These are phyloP conservation scores for Russula abietina DNA, from an alignment of 768 basidiomycete genomes.

Conservation along the genomic window DNA sequence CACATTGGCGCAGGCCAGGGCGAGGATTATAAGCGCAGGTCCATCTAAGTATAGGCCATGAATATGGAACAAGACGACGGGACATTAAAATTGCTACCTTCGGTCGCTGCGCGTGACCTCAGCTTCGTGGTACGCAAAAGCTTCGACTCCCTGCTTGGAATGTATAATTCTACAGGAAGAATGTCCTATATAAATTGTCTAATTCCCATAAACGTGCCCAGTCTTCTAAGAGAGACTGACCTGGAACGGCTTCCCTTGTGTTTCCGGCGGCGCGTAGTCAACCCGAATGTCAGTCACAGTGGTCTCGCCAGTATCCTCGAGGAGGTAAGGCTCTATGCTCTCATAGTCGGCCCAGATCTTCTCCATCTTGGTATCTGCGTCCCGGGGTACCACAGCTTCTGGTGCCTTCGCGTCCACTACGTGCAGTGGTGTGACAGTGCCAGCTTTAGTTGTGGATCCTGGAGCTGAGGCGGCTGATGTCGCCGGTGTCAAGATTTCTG, in stretches of 20 bases:
- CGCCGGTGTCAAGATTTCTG: conserved; percentile 11
- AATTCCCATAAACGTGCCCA: neutral
- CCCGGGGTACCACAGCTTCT: conserved; percentile 51
- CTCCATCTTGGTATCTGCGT: conserved; percentile 82
- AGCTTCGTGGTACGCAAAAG: conserved; percentile 30
- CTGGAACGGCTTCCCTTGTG: conserved; percentile 51
- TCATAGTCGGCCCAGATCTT: conserved; percentile 85
- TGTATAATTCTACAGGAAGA: conserved; percentile 67
- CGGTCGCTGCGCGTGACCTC: conserved; percentile 46
- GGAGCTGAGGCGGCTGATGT: conserved; percentile 20
- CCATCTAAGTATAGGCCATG: conserved; percentile 50
- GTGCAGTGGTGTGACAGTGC: conserved; percentile 17
- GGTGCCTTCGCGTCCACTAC: conserved; percentile 14
- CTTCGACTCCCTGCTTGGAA: conserved; percentile 61
- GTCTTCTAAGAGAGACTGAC: conserved; percentile 32
- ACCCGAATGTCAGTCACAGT: conserved; percentile 49
- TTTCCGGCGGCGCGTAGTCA: conserved; percentile 45
- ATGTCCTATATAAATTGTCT: conserved; percentile 46
- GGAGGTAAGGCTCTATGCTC: conserved; percentile 66
- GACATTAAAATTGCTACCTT: conserved; percentile 43
- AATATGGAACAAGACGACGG: neutral
- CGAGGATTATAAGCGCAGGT: conserved; percentile 81
- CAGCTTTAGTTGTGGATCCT: conserved; percentile 11
- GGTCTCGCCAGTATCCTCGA: conserved; percentile 42
- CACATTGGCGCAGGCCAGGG: conserved; percentile 81